Evolutionary conservation across 306 rosid genomes (phyloP), one percentile per base, ranked within the genome.

Genomic region (Pyrus bretschneideri): DNA sequence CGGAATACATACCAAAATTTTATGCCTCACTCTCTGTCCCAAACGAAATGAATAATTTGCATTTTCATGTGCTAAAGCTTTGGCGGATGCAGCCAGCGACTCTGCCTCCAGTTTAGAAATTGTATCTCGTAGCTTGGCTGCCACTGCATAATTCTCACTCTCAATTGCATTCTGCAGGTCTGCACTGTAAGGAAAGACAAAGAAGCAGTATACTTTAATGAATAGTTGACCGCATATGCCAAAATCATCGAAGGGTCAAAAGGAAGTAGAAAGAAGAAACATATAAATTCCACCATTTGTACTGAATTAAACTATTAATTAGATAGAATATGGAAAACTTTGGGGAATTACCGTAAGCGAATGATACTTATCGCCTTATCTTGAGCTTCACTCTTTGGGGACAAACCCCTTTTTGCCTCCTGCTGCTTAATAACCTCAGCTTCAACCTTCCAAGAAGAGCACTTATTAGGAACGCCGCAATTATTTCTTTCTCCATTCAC

Each of bases 11-110:
- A 87, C 98, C 96, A 81, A 91, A 44, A 13, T 44, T 86, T 83
- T 92, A 74, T 94, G 97, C 84, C 58, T 84, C 81, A 91, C 94
- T 87, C 85, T 94, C 87, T 94, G 98, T 70, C 98, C 98, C 88
- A 94, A 81, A 35, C 95, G 93, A 78, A 87, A 94, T 57, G 82
- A 72, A 80, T 91, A 94, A 70, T 89, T 86, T n/a, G 88, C 87
- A 86, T 88, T 94, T 85, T 88, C 95, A 79, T 89, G 86, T 55
- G 88, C 97, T 81, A 94, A 76, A 69, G 93, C 96, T 81, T 88
- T 89, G 44, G 93, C 98, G 27, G 96, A 88, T 38, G 88, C 90
- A 64, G 94, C 97, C 52, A 94, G 85, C 64, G 98, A 89, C 74
- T 89, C 96, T 30, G 96, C 86, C 86, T 91, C 98, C 51, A 90